Evolutionary conservation across 371 early-diverging fungal species (phyloP).

Genomic region (Mortierella sp.): DNA sequence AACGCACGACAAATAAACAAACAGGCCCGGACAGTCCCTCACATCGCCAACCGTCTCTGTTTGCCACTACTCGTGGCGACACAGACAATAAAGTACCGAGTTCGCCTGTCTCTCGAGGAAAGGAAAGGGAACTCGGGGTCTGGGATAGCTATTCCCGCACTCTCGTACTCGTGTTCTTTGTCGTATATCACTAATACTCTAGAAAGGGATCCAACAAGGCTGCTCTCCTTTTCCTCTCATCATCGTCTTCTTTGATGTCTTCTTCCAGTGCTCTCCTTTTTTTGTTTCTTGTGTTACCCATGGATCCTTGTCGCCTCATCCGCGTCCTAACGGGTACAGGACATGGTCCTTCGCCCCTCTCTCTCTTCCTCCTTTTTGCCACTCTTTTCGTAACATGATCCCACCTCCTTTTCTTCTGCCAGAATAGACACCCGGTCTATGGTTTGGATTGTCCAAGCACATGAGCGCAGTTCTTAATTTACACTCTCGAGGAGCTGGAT

Average conservation of each 20-base stretch:
- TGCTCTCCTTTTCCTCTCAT: background rate
- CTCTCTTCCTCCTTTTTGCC: background rate
- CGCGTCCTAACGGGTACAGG: background rate
- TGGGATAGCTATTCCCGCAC: background rate
- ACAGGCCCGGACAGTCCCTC: background rate
- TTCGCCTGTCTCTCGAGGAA: background rate
- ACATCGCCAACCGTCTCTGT: background rate
- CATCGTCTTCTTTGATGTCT: background rate
- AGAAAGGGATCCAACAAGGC: background rate
- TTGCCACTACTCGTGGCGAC: background rate
- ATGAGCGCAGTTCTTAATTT: background rate
- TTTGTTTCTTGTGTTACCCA: background rate
- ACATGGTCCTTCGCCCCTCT: too few species aligned
- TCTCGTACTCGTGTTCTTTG: background rate
- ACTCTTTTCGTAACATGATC: background rate
- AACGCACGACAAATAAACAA: background rate
- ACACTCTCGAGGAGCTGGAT: too few species aligned
- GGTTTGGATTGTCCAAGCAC: background rate
- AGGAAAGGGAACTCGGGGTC: background rate
- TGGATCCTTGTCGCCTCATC: background rate
- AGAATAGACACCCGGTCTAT: background rate
- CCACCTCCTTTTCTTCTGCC: constrained; percentile 6
- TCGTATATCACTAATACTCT: background rate
- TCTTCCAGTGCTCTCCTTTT: background rate
- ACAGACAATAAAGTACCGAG: background rate